phyloP scores from a whole-genome alignment of 2,329 filamentous ascomycete genomes.

The Aschersonia sp. region DNA sequence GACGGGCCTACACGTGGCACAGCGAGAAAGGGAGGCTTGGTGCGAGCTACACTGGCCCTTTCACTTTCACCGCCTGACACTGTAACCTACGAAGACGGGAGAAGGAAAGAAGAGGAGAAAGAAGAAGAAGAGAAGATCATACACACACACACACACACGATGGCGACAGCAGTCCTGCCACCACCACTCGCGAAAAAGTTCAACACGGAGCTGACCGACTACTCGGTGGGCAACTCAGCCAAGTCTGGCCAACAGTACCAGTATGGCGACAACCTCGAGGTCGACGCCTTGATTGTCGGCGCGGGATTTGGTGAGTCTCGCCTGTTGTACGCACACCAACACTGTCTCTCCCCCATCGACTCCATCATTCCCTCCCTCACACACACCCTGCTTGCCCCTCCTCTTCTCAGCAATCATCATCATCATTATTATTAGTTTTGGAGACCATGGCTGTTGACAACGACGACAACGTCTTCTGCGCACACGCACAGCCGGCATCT shows the following conservation, averaged over 20 bases:
- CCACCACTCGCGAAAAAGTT: not conserved
- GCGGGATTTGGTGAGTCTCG: conserved; percentile 19
- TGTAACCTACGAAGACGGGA: no score
- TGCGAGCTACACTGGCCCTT: no score
- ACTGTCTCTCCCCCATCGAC: conserved; percentile 10
- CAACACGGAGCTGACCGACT: not conserved
- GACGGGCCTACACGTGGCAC: no score
- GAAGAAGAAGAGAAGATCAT: no score
- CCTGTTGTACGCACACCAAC: no score
- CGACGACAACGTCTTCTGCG: not conserved
- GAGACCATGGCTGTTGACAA: no score
- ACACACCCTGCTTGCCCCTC: no score
- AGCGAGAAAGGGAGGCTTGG: no score
- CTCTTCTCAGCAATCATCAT: not conserved
- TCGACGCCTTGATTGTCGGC: conserved; percentile 29
- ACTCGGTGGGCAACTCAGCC: not conserved
- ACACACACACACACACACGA: not conserved
- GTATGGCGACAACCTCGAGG: conserved; percentile 1
- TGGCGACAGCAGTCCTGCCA: not conserved
- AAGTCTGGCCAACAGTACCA: not conserved
- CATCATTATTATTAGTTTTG: no score
- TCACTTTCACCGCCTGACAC: no score
- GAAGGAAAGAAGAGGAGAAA: no score
- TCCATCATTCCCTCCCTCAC: not conserved
- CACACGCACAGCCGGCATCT: conserved; percentile 22